phyloP scores from a whole-genome alignment of 139 green algal species.

The Chlamydomonas sphaeroides region DNA sequence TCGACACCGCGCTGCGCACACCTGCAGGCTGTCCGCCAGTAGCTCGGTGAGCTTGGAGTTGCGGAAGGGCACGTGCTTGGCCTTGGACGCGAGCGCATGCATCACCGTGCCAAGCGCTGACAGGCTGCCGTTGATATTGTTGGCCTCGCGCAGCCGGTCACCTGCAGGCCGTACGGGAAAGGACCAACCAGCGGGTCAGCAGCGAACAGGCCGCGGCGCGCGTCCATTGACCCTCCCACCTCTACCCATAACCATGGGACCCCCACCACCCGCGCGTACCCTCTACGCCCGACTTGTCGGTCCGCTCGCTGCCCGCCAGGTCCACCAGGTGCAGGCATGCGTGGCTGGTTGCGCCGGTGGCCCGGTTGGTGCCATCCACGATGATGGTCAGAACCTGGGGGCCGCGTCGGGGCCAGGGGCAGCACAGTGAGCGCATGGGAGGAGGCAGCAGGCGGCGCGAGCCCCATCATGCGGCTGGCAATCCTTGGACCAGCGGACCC shows the following conservation, averaged over 20 bases:
- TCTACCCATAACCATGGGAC: constrained; percentile 51
- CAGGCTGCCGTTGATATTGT: constrained; percentile 90
- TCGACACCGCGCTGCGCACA: too few species aligned
- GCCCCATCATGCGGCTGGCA: too few species aligned
- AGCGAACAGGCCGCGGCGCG: too few species aligned
- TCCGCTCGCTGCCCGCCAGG: constrained; percentile 85
- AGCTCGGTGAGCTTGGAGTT: constrained; percentile 95
- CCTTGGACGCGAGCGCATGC: constrained; percentile 76
- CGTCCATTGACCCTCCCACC: not conserved
- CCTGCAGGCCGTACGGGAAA: constrained; percentile 55
- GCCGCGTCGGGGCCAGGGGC: too few species aligned
- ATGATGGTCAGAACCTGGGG: constrained; percentile 75
- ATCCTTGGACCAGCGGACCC: too few species aligned
- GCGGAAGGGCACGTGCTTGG: constrained; percentile 86
- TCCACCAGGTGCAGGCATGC: constrained; percentile 83
- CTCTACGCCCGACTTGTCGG: constrained; percentile 62
- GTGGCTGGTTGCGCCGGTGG: constrained; percentile 61
- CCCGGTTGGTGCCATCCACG: constrained; percentile 63
- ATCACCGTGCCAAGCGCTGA: constrained; percentile 87
- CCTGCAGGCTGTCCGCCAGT: constrained; percentile 82
- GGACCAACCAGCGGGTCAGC: too few species aligned
- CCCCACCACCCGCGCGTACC: too few species aligned
- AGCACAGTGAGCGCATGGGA: too few species aligned
- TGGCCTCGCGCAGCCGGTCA: constrained; percentile 83
- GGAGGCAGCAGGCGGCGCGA: too few species aligned